These are phyloP conservation scores for Trapa incisa DNA, from an alignment of 345 rosid genomes.

Conservation along the genomic window DNA sequence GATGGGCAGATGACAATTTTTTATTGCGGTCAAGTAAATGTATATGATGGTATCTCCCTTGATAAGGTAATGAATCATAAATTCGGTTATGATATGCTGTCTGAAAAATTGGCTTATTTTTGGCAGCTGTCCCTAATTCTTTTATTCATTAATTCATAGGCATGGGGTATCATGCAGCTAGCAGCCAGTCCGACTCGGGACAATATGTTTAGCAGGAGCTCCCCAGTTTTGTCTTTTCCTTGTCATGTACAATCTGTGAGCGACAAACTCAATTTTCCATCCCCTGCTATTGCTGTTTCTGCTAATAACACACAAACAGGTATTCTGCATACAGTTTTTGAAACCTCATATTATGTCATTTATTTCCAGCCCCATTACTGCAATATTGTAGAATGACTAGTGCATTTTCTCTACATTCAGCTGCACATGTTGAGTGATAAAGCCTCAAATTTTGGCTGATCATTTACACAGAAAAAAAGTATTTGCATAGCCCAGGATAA, in stretches of 20 bases:
- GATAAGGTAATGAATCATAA: slow-evolving; percentile 55
- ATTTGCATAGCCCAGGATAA: not conserved
- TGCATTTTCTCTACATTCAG: not conserved
- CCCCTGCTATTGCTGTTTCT: slow-evolving; percentile 23
- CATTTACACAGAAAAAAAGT: not conserved
- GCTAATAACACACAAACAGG: slow-evolving; percentile 44
- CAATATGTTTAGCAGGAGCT: slow-evolving; percentile 25
- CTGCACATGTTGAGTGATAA: not conserved
- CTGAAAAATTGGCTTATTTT: not conserved
- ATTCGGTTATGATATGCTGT: slow-evolving; percentile 43
- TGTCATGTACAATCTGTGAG: slow-evolving; percentile 23
- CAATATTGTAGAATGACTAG: not conserved
- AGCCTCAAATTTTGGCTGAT: not conserved
- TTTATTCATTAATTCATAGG: slow-evolving; percentile 41
- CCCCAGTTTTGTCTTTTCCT: slow-evolving; percentile 25
- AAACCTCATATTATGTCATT: not conserved
- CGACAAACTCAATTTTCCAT: slow-evolving; percentile 20
- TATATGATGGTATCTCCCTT: slow-evolving; percentile 67
- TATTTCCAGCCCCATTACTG: no score
- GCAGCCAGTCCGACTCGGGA: slow-evolving; percentile 55
- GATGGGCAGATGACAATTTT: slow-evolving; percentile 82
- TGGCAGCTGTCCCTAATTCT: not conserved
- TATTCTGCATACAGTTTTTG: slow-evolving; percentile 10
- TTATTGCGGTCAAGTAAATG: slow-evolving; percentile 86
- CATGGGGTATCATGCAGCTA: slow-evolving; percentile 65